Percentiles rank a stretch among this genome's conserved stretches.
Evolutionary conservation across 116 monocot species (phyloP).

Genomic region (Dioscorea cayenensis): DNA sequence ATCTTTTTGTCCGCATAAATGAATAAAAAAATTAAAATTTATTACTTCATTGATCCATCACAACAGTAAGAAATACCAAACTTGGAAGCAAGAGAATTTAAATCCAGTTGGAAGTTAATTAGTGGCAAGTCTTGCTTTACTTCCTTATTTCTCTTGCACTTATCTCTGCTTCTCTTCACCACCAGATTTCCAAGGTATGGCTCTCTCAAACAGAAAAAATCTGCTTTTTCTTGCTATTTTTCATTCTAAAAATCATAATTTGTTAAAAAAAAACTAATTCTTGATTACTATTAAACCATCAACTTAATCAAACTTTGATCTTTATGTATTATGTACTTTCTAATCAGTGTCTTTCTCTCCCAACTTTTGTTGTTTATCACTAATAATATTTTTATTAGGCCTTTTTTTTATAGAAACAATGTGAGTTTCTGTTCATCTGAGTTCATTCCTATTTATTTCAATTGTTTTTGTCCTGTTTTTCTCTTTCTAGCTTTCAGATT

Average conservation of each 20-base stretch:
- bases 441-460: not conserved
- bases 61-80: no score
- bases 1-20: no score
- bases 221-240: not conserved
- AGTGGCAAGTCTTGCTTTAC: no score
- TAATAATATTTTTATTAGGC: not conserved
- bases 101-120: no score
- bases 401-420: no score
- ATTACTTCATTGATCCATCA: no score
- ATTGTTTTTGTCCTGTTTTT: not conserved
- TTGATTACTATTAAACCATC: not conserved
- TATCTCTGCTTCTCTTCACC: not conserved
- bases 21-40: no score
- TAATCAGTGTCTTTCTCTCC: no score
- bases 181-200: not conserved
- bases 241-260: no score
- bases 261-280: no score
- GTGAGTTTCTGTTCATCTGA: no score
- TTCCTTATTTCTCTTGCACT: not conserved
- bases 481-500: not conserved
- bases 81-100: no score
- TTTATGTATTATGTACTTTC: not conserved
- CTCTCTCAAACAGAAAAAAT: not conserved
- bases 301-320: not conserved
- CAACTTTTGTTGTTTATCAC: not conserved